These are phyloP conservation scores for Colletotrichum sp. DNA, from an alignment of 2,329 filamentous ascomycete genomes.

Conservation along the genomic window DNA sequence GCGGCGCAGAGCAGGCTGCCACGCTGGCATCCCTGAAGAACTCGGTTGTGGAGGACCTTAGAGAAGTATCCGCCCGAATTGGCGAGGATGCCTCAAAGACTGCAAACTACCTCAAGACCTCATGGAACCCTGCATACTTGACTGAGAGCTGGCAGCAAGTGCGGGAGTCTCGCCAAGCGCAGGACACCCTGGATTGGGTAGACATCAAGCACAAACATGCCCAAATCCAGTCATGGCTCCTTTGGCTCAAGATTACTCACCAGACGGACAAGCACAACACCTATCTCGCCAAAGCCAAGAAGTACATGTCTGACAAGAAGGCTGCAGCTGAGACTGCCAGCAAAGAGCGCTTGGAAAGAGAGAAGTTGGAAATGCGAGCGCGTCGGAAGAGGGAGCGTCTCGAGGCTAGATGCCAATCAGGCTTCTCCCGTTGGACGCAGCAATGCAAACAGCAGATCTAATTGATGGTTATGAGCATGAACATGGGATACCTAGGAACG, in stretches of 20 bases:
- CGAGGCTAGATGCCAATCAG: conserved; percentile 23
- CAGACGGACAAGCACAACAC: conserved; percentile 49
- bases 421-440: conserved; percentile 22
- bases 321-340: conserved; percentile 30
- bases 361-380: conserved; percentile 31
- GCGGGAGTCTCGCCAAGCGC: conserved; percentile 33
- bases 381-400: conserved; percentile 28
- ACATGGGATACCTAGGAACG: conserved; percentile 11
- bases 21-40: neutral
- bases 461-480: neutral
- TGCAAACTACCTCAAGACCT: conserved; percentile 1
- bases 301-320: conserved; percentile 26
- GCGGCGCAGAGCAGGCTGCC: conserved; percentile 28
- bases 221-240: conserved; percentile 60
- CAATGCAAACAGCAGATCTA: conserved; percentile 20
- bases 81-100: neutral
- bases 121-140: conserved; percentile 21
- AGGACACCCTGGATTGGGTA: conserved; percentile 42
- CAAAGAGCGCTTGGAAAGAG: conserved; percentile 29
- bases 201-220: conserved; percentile 54
- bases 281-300: conserved; percentile 50
- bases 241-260: conserved; percentile 61
- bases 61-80: conserved; percentile 5
- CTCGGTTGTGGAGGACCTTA: neutral
- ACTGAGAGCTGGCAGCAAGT: conserved; percentile 30